phyloP scores from a whole-genome alignment of 2,329 filamentous ascomycete species.

The Aspergillus floridensis region DNA sequence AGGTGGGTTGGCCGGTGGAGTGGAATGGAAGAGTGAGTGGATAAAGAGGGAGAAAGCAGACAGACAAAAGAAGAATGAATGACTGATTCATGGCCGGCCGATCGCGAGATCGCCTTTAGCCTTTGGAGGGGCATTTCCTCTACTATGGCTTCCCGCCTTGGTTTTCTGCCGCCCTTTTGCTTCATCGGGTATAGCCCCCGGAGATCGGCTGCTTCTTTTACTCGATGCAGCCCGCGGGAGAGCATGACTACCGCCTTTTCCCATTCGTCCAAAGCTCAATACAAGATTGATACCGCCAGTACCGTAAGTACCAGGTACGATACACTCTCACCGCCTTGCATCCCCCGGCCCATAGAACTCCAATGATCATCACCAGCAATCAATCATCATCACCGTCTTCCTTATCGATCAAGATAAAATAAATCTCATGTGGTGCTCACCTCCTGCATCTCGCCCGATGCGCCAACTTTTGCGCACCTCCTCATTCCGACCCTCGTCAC shows the following conservation, averaged over 20 bases:
- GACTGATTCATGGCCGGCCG: neutral
- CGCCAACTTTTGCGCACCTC: slow-evolving; percentile 19
- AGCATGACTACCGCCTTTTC: too few species aligned
- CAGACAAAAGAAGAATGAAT: slow-evolving; percentile 1
- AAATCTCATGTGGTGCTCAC: neutral
- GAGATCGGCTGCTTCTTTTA: slow-evolving; percentile 15
- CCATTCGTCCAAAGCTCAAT: too few species aligned
- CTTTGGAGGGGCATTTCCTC: neutral
- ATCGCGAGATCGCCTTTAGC: neutral
- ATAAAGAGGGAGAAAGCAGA: neutral
- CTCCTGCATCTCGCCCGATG: slow-evolving; percentile 23
- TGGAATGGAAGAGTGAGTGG: too few species aligned
- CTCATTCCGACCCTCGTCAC: slow-evolving; percentile 16
- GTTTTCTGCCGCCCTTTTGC: neutral
- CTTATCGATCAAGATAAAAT: neutral
- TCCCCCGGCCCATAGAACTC: neutral
- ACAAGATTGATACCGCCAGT: neutral
- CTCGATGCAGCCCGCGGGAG: neutral
- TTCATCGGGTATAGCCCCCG: slow-evolving; percentile 17
- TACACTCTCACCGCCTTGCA: neutral
- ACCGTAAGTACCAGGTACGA: neutral
- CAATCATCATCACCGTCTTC: neutral
- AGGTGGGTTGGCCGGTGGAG: neutral
- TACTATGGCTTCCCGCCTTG: neutral
- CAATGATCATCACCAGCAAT: neutral